A percentile compares a stretch with the other conserved stretches of the same genome.
phyloP scores from a whole-genome alignment of 2,329 filamentous ascomycete genomes.

The Sarocladium brachiariae region DNA sequence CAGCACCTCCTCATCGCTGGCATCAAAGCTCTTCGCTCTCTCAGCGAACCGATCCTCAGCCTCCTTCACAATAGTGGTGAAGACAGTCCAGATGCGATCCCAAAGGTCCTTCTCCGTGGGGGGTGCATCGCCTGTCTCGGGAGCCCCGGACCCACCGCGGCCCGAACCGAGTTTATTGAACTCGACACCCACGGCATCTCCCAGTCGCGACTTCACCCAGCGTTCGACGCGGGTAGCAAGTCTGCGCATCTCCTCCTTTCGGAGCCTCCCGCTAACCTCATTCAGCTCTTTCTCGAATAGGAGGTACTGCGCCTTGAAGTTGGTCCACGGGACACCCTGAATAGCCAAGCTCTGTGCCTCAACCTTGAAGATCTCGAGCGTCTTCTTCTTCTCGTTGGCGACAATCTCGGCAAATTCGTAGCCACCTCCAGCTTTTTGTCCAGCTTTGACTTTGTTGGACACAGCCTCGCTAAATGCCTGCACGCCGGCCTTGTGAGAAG shows the following conservation, averaged over 20 bases:
- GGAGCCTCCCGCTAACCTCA: conserved; percentile 73
- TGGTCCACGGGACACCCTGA: conserved; percentile 77
- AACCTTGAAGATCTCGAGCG: conserved; percentile 66
- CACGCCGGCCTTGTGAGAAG: conserved; percentile 84
- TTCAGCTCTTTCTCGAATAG: conserved; percentile 88
- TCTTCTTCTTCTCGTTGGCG: conserved; percentile 68
- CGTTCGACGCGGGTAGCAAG: conserved; percentile 86
- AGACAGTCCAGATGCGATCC: conserved; percentile 90
- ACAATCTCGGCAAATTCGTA: conserved; percentile 98
- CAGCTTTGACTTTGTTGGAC: conserved; percentile 75
- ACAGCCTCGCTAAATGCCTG: conserved; percentile 82
- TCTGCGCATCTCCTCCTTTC: conserved; percentile 93
- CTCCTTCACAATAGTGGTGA: conserved; percentile 74
- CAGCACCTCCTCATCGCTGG: conserved; percentile 82
- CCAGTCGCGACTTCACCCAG: conserved; percentile 83
- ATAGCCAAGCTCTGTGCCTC: conserved; percentile 71
- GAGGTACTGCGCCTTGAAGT: conserved; percentile 71
- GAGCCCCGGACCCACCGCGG: conserved; percentile 72
- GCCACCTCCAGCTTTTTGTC: conserved; percentile 81
- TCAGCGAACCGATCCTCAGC: conserved; percentile 82
- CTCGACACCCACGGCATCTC: conserved; percentile 82
- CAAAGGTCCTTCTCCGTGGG: conserved; percentile 77
- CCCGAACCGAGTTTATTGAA: conserved; percentile 95
- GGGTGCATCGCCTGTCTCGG: conserved; percentile 69
- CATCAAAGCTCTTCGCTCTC: conserved; percentile 87